Evolutionary conservation across 2,329 filamentous ascomycete species (phyloP), one percentile per base, ranked within the genome.

Genomic region (Ilyonectria sp.): DNA sequence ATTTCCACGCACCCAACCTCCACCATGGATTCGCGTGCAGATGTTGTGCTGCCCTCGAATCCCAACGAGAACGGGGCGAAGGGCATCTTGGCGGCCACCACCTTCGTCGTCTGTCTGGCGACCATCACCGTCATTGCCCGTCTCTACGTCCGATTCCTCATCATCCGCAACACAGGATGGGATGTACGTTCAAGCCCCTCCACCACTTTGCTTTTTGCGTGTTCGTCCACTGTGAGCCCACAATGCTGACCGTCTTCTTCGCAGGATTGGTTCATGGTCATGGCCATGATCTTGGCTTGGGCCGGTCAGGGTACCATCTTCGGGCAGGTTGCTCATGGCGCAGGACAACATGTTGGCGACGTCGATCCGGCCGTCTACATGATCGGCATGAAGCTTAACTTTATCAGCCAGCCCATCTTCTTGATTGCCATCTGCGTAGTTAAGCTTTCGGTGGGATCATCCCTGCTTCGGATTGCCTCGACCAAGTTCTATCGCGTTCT

Each of bases 91-190:
- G 77, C 77, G 1, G 81, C 83, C 11, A 82, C 82, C 1, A 72
- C 81, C 10, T 65, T 80, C 1, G 77, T 85, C 54, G 81, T 82
- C 15, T 72, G 75, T 0, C 47, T 81, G 13, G 81, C 84, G 2
- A 71, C 80, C 0, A 55, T 84, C 10, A 75, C 79, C 1, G 82
- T 86, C 1, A 7, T 80, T 5, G 74, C 82, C n/a, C 81, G 85
- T 33, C 73, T 82, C 37, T 86, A 85, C 64, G 86, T 87, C 29
- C 81, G 86, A 11, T 29, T 81, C 2, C 71, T 75, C 11, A 82
- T 88, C 75, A 79, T 88, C 50, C 84, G 81, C 26, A 83, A 83
- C 31, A 78, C 85, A 50, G 85, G 86, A 2, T 70, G 79, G 26
- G 87, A 89, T 77, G 86, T 80, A 68, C 62, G 78, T 72, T 46